Base-by-base conservation (phyloP, 495 filamentous ascomycete genomes). In the Lentithecium fluviatile region DNA sequence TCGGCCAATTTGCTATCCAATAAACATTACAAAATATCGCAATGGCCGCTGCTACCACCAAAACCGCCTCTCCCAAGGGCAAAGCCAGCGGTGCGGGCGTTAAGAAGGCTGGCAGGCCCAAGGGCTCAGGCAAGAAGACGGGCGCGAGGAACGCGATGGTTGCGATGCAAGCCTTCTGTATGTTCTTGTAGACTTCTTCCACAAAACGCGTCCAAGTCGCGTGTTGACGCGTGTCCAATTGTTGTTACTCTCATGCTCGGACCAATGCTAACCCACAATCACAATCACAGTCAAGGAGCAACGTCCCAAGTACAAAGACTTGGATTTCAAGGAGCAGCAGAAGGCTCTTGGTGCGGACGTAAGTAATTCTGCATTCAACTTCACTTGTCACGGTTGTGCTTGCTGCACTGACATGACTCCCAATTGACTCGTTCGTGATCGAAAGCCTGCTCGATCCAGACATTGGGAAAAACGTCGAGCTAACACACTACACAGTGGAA, bases 241-340 rank as follows among this genome's bases (percentile, higher is more conserved):
- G 10, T 34, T 6, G 6, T 20, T 45, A 13, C 38, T 13, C 17
- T 21, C 51, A 10, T 38, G 37, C 32, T 17, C 8, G 7, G 15
- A 38, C 12, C 13, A 52, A 43, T 13, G 46, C 10, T 15, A 48
- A 10, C 15, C 13, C 36, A 50, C 47, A 56, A 43, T 37, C 52
- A 25, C 24, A 19, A 24, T 23, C 49, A 20, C 45, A 65, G 62
- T 65, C 62, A 65, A 60, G 37, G 37, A 60, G 25, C 48, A 65
- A 29, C 62, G 62, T 25, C 15, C 26, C 20, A 45, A 65, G 45
- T 65, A 37, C 56, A 60, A 60, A 45, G 37, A 52, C 52, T 34
- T 65, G 15, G 40, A 38, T 1, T 65, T 65, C 62, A 60, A 60
- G 32, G 62, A 65, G 6, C 62, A 65, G 56, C 62, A 65, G 51